A percentile compares a stretch with the other conserved stretches of the same genome.
phyloP scores from a whole-genome alignment of 805 yeast genomes.

The Candida verbasci region DNA sequence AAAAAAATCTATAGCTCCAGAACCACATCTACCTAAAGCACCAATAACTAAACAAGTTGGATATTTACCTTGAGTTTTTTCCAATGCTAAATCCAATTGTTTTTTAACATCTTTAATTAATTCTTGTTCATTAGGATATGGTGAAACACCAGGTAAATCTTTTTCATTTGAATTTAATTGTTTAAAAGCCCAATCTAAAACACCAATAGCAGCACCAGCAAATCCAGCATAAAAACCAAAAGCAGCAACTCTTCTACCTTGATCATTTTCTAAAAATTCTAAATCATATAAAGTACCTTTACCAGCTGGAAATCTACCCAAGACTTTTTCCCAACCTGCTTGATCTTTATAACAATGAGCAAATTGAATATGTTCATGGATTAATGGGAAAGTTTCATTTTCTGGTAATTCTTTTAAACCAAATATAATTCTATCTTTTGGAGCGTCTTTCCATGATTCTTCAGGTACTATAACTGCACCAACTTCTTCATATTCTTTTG shows the following conservation, averaged over 20 bases:
- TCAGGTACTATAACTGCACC: slow-evolving; percentile 90
- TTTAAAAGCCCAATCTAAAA: slow-evolving; percentile 91
- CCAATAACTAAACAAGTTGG: slow-evolving; percentile 91
- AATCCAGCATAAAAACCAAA: slow-evolving; percentile 99
- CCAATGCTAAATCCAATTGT: slow-evolving; percentile 52
- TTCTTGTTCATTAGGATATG: slow-evolving; percentile 75
- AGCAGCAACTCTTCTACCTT: slow-evolving; percentile 98
- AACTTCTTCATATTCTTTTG: slow-evolving; percentile 67
- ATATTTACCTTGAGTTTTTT: slow-evolving; percentile 53
- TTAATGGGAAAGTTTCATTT: slow-evolving; percentile 80
- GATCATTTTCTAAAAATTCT: slow-evolving; percentile 90
- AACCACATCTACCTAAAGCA: slow-evolving; percentile 97
- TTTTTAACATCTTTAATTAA: slow-evolving; percentile 68
- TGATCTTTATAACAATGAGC: slow-evolving; percentile 99
- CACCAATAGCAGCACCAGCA: slow-evolving; percentile 98
- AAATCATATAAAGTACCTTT: slow-evolving; percentile 87
- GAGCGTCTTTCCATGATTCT: slow-evolving; percentile 92
- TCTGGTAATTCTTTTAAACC: slow-evolving; percentile 97
- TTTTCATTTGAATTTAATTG: slow-evolving; percentile 63
- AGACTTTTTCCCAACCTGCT: slow-evolving; percentile 93
- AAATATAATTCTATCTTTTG: slow-evolving; percentile 80
- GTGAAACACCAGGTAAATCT: slow-evolving; percentile 74
- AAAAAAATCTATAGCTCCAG: slow-evolving; percentile 89
- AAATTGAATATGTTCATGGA: slow-evolving; percentile 95
- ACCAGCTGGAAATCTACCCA: slow-evolving; percentile 86